phyloP scores from a whole-genome alignment of 495 filamentous ascomycete genomes.

The Neurospora sp. region DNA sequence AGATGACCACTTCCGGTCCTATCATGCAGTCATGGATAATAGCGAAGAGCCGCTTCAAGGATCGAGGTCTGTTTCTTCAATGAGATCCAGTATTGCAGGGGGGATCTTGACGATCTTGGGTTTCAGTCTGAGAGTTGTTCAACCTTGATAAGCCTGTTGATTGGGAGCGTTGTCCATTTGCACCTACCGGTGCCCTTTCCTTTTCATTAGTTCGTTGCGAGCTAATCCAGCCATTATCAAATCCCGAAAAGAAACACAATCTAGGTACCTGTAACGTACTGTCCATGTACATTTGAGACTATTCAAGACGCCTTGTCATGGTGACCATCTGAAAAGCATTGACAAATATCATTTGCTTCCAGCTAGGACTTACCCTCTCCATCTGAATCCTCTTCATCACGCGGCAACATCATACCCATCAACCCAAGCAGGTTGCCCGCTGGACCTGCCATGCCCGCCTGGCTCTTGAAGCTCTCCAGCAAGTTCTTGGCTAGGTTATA shows the following conservation, averaged over 20 bases:
- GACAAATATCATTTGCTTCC: neutral
- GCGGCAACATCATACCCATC: constrained; percentile 72
- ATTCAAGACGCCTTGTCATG: neutral
- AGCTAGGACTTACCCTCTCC: neutral
- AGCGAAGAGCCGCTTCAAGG: neutral
- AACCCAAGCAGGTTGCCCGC: constrained; percentile 75
- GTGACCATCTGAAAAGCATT: neutral
- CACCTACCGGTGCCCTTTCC: neutral
- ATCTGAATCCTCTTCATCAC: constrained; percentile 52
- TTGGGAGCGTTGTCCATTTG: neutral
- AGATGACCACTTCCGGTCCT: neutral
- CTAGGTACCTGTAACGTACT: neutral
- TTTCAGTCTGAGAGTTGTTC: neutral
- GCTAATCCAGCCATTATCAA: neutral
- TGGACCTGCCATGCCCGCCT: constrained; percentile 75
- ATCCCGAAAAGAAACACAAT: neutral
- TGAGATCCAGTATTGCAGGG: neutral
- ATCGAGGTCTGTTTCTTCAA: neutral
- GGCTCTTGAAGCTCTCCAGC: constrained; percentile 83
- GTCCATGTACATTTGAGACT: neutral
- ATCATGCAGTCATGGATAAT: neutral
- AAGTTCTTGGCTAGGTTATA: constrained; percentile 85
- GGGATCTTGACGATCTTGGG: neutral
- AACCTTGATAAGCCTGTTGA: neutral
- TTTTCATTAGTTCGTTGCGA: neutral